phyloP scores from a whole-genome alignment of 352 stramenopile species.

The Globisporangium emineosum region DNA sequence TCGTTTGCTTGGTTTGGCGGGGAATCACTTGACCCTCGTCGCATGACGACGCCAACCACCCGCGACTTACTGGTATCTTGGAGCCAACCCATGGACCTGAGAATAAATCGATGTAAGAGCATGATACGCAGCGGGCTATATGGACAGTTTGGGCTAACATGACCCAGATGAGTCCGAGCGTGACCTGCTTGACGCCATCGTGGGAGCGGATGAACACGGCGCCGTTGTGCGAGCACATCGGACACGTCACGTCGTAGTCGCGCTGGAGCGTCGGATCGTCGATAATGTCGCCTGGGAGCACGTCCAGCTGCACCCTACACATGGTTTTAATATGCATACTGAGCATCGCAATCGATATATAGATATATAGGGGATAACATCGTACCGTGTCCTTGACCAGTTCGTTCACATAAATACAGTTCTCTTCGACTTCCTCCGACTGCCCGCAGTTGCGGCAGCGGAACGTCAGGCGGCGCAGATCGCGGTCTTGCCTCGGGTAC shows the following conservation, averaged over 20 bases:
- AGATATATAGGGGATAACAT: neutral
- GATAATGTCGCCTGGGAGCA: slow-evolving; percentile 83
- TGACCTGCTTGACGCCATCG: slow-evolving; percentile 86
- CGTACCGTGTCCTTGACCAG: slow-evolving; percentile 87
- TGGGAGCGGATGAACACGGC: slow-evolving; percentile 88
- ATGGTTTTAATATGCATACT: neutral
- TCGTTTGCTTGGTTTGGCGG: too few species aligned
- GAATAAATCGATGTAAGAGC: too few species aligned
- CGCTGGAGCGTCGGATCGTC: slow-evolving; percentile 87
- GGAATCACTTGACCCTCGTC: too few species aligned
- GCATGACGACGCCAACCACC: too few species aligned
- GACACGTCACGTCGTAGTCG: slow-evolving; percentile 83
- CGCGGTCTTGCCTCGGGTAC: slow-evolving; percentile 87
- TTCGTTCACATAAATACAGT: slow-evolving; percentile 92
- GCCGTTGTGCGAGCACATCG: slow-evolving; percentile 73
- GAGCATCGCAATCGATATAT: slow-evolving; percentile 1
- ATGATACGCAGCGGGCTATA: too few species aligned
- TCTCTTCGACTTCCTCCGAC: slow-evolving; percentile 83
- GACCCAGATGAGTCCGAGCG: slow-evolving; percentile 85
- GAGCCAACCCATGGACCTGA: too few species aligned
- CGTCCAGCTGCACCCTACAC: slow-evolving; percentile 84
- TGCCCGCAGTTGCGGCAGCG: slow-evolving; percentile 86
- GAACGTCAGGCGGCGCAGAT: slow-evolving; percentile 82
- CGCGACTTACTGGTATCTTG: too few species aligned
- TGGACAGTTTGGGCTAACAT: too few species aligned